These are phyloP conservation scores for Populus deltoides DNA, from an alignment of 345 rosid species.

Conservation along the genomic window DNA sequence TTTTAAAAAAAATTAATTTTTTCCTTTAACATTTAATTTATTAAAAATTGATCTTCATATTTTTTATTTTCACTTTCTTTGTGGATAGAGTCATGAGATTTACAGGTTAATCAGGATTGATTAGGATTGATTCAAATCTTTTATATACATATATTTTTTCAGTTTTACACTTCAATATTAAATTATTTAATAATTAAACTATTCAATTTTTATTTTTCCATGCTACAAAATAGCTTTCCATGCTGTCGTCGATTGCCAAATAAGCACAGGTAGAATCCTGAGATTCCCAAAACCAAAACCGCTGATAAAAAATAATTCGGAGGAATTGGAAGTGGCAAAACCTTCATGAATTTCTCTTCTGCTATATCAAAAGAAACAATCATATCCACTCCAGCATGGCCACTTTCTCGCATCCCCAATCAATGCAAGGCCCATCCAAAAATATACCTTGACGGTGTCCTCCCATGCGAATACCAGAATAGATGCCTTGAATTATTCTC, in stretches of 20 bases:
- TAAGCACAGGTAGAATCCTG: slow-evolving; percentile 22
- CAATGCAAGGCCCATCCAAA: slow-evolving; percentile 35
- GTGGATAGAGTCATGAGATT: no score
- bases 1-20: no score
- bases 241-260: no score
- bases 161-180: no score
- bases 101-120: no score
- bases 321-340: neutral
- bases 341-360: slow-evolving; percentile 18
- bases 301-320: neutral
- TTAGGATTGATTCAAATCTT: accelerated
- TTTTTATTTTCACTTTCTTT: no score
- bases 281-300: slow-evolving; percentile 5
- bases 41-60: accelerated
- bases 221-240: no score
- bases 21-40: no score
- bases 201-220: no score
- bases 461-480: neutral
- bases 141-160: no score
- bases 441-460: slow-evolving; percentile 11
- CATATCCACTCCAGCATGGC: neutral
- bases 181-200: no score
- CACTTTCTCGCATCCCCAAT: slow-evolving; percentile 1
- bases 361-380: slow-evolving; percentile 33
- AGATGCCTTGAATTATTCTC: slow-evolving; percentile 16